These are phyloP conservation scores for Nannizziopsis arthrosporioides DNA, from an alignment of 2,329 filamentous ascomycete species.

Conservation along the genomic window DNA sequence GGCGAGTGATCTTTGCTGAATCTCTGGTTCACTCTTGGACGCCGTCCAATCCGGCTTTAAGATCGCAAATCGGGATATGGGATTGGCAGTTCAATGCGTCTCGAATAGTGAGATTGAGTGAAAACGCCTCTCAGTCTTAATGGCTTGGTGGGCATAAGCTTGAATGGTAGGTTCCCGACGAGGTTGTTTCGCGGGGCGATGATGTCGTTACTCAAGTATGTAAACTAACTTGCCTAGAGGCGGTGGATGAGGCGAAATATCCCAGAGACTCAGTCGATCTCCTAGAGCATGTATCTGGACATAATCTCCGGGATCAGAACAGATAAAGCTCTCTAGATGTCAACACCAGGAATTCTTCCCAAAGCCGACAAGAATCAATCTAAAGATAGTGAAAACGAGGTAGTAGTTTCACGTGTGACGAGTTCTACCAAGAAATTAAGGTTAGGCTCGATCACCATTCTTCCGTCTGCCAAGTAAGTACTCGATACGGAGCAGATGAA, in stretches of 20 bases:
- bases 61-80: neutral
- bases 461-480: neutral
- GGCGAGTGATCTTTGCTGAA: neutral
- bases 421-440: no score
- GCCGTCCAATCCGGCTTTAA: neutral
- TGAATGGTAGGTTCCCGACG: neutral
- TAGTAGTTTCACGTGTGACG: no score
- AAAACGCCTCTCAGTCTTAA: neutral
- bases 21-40: constrained; percentile 6
- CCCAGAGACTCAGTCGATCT: no score
- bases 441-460: no score
- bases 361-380: no score
- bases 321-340: no score
- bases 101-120: neutral
- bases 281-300: no score
- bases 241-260: no score
- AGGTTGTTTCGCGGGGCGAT: neutral
- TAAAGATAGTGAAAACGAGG: no score
- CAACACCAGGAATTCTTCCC: no score
- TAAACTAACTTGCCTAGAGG: no score
- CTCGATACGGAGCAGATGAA: neutral
- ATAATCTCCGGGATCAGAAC: no score
- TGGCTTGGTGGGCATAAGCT: neutral
- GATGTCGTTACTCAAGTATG: neutral
- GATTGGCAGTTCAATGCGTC: neutral